A percentile compares a stretch with the other conserved stretches of the same genome.
phyloP scores from a whole-genome alignment of 2,329 filamentous ascomycete genomes.

The Pseudopithomyces maydicus region DNA sequence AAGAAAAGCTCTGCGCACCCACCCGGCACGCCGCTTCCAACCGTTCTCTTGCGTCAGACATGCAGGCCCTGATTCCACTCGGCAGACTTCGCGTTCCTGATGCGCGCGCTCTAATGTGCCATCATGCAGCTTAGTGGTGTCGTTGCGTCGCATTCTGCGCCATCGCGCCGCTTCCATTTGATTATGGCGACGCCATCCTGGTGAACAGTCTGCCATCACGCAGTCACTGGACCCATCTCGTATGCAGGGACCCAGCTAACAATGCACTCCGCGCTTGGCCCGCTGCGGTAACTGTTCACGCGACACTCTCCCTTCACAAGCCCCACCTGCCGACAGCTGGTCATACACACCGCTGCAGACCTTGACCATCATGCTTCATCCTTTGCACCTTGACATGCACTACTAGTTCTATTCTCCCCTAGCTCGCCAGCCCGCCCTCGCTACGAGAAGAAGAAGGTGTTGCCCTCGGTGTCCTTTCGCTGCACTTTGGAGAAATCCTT shows the following conservation, averaged over 20 bases:
- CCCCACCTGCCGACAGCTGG: neutral
- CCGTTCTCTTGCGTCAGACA: neutral
- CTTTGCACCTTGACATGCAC: neutral
- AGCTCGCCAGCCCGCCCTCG: neutral
- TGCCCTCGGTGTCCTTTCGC: constrained; percentile 83
- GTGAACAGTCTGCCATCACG: neutral
- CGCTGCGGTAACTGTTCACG: constrained; percentile 28
- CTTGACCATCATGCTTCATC: constrained; percentile 18
- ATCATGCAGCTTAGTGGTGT: neutral
- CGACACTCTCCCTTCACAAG: constrained; percentile 18
- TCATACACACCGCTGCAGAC: constrained; percentile 32
- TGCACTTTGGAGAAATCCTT: constrained; percentile 81
- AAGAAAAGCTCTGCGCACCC: constrained; percentile 1
- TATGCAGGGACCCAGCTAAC: constrained; percentile 1
- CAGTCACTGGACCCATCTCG: constrained; percentile 8
- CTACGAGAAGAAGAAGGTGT: constrained; percentile 76
- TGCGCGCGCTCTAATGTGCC: neutral
- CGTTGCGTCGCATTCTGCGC: neutral
- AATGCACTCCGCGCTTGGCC: constrained; percentile 3
- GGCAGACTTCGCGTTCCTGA: neutral
- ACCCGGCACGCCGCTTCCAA: neutral
- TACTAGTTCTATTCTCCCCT: neutral
- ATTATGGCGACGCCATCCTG: neutral
- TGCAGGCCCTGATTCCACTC: neutral
- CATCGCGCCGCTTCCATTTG: neutral